Conservation (phyloP, 495 filamentous ascomycete species). For the Aspergillus sparsus region DNA sequence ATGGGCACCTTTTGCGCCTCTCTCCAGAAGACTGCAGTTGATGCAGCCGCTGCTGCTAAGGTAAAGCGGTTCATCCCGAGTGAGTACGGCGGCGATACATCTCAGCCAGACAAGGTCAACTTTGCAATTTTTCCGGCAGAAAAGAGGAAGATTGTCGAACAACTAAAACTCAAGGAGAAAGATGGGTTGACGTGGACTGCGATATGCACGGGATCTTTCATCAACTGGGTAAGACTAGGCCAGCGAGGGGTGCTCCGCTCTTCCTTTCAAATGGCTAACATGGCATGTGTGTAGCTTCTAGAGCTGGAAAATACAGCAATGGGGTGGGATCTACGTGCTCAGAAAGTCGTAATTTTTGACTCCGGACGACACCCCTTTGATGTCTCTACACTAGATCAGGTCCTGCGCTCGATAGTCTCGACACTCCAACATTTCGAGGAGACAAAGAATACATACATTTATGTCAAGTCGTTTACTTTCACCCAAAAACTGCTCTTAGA, state of each 20-base stretch:
- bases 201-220: neutral
- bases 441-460: neutral
- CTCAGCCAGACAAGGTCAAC: too few relatives aligned
- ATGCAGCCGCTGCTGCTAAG: slow-evolving; percentile 9
- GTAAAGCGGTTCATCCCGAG: slow-evolving; percentile 20
- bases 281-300: neutral
- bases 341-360: neutral
- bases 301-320: neutral
- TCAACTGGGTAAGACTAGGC: neutral
- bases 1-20: slow-evolving; percentile 19
- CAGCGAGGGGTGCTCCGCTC: too few relatives aligned
- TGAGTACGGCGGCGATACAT: slow-evolving; percentile 17
- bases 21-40: slow-evolving; percentile 13
- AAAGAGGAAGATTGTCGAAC: too few relatives aligned
- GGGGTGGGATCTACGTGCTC: neutral
- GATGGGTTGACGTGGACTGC: neutral
- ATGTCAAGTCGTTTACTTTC: neutral
- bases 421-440: neutral
- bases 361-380: neutral
- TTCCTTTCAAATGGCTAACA: neutral
- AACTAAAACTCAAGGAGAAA: too few relatives aligned
- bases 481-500: neutral
- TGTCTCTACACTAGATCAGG: neutral
- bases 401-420: neutral
- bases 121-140: too few relatives aligned